Percentiles rank a stretch among this genome's conserved stretches.
phyloP scores from a whole-genome alignment of 306 rosid genomes.

The Castanospermum australe region DNA sequence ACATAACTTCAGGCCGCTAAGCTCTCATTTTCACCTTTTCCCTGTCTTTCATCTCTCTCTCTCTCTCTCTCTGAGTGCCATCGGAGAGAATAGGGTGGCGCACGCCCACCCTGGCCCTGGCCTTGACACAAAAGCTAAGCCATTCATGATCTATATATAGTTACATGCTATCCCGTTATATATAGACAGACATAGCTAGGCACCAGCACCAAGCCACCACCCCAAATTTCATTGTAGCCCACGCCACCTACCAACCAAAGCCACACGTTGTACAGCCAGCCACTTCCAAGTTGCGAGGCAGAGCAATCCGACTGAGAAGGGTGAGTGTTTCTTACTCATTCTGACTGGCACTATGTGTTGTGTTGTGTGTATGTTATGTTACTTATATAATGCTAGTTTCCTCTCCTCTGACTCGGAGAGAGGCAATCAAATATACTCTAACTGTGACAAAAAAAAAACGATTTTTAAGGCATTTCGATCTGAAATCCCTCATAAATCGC shows the following conservation, averaged over 20 bases:
- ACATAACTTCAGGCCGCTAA: conserved; percentile 41
- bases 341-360: conserved; percentile 26
- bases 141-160: not conserved
- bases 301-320: not conserved
- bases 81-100: conserved; percentile 33
- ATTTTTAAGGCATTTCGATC: conserved; percentile 44
- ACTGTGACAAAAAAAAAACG: not conserved
- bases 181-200: conserved; percentile 24
- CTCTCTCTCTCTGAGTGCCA: not conserved
- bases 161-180: not conserved
- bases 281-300: not conserved
- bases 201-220: conserved; percentile 23
- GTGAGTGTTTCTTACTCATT: conserved; percentile 24
- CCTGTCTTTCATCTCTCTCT: not conserved
- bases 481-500: conserved; percentile 43
- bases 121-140: not conserved
- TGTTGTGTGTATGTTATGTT: not conserved
- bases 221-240: conserved; percentile 1
- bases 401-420: conserved; percentile 18
- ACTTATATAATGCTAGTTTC: not conserved
- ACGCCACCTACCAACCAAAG: not conserved
- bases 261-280: conserved; percentile 4
- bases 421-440: conserved; percentile 22
- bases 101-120: conserved; percentile 12
- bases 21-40: conserved; percentile 31